Evolutionary conservation across 371 early-diverging fungal species (phyloP).

Genomic region (Apophysomyces variabilis): DNA sequence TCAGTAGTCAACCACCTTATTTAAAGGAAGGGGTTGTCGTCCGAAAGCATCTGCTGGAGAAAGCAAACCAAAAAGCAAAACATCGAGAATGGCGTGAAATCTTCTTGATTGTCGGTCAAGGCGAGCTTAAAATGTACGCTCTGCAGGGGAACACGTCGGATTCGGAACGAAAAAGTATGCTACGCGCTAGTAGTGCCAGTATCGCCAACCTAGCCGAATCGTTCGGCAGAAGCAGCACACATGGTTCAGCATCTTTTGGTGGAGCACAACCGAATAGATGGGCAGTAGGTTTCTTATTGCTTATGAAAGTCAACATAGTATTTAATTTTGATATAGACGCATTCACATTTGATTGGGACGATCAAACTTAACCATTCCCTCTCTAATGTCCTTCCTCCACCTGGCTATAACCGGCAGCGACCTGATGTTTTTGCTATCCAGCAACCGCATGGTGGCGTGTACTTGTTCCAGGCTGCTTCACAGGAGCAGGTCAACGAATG

Average conservation of each 20-base stretch:
- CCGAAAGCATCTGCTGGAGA: conserved; percentile 81
- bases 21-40: conserved; percentile 74
- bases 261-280: conserved; percentile 5
- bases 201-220: conserved; percentile 52
- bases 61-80: conserved; percentile 74
- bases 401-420: conserved; percentile 79
- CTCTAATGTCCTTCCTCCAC: conserved; percentile 80
- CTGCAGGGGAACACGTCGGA: conserved; percentile 24
- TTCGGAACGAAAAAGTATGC: conserved; percentile 36
- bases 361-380: conserved; percentile 80
- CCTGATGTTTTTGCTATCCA: conserved; percentile 87
- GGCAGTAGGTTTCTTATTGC: not conserved
- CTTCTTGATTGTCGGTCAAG: conserved; percentile 72
- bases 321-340: conserved; percentile 12
- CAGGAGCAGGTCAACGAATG: conserved; percentile 77
- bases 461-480: conserved; percentile 80
- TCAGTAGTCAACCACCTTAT: conserved; percentile 36
- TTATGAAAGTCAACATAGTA: not conserved
- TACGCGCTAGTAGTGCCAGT: conserved; percentile 31
- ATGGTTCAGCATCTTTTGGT: conserved; percentile 1
- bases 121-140: conserved; percentile 75
- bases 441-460: conserved; percentile 78
- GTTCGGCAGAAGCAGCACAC: conserved; percentile 5
- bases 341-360: conserved; percentile 49
- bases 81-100: conserved; percentile 83